Evolutionary conservation across 345 rosid species (phyloP), one percentile per base, ranked within the genome.

Genomic region (Syzygium aromaticum): DNA sequence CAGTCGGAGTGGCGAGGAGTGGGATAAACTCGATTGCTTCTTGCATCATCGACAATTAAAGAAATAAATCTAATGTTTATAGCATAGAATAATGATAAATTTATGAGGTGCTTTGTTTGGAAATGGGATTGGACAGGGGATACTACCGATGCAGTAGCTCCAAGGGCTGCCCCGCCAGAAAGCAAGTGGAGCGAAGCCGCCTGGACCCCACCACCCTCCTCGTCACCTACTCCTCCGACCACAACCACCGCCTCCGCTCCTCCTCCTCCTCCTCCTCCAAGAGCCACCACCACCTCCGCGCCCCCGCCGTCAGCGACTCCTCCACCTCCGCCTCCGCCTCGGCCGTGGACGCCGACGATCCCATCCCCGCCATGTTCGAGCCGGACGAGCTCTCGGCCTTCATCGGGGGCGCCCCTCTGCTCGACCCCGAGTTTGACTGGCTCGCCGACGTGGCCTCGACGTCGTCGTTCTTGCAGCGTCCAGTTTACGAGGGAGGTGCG

Each of bases 91-190:
- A 33, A 54, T 52, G 28, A 43, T 54, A 22, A 52, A 30, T 25
- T 84, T n/a, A 52, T 11, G 21, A 52, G 13, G 8, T 6, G 40
- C 9, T 27, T 52, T 52, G 57, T 30, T 38, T 67, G 33, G 46
- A 23, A 67, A 67, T 73, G 49, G 49, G 85, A 52, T 83, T 53
- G 52, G 61, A 52, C 93, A 95, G 98, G 91, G 98, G 98, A 54
- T 95, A 95, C 67, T 95, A 95, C 90, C 91, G 98, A 86, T 95
- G 98, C 63, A 95, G 96, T 49, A 93, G 96, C 82, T 93, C 98
- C 67, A 95, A 94, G 88, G 98, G 98, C 23, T 95, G 98, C 87
- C 98, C 96, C 23, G 98, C 96, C 19, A 92, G 98, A 87, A 95
- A 95, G 87, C 96, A 95, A 90, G 98, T 95, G 33, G 98, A 95